Evolutionary conservation across 495 filamentous ascomycete genomes (phyloP), one percentile per base, ranked within the genome.

Genomic region (Neurospora sublineolata): DNA sequence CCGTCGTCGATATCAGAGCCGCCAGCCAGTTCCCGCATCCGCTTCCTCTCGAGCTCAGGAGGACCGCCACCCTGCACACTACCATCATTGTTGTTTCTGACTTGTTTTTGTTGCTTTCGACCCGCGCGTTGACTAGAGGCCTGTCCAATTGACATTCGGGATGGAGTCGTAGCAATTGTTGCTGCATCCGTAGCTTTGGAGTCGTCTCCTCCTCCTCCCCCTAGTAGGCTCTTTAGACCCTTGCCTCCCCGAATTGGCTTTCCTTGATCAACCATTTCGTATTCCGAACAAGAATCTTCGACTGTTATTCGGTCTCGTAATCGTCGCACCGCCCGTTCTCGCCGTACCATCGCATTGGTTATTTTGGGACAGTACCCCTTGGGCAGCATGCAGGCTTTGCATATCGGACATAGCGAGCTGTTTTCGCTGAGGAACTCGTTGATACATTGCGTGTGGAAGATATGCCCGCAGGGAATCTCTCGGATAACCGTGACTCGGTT

Each of bases 371-470:
- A 90, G 76, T 87, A 90, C 0, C 90, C 89, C 4, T 77, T 76
- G 3, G 91, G 86, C 5, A 97, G 80, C 71, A 92, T 90, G 60
- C 85, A 89, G 64, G 87, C 85, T 76, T 97, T 97, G 83, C 94
- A 98, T 69, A 97, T 80, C 1, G 94, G 94, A 76, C 94, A 98
- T 14, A 96, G 84, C 46, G 89, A 92, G 77, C 90, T 93, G 75
- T 86, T 87, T 44, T 87, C 82, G 67, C 83, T 81, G 52, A 97
- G 83, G 74, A 93, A 94, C 12, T 86, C 83, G 77, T 97, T 93
- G 74, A 98, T 92, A 78, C 94, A 98, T 52, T 89, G 89, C 3
- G 92, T 89, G 70, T 98, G 93, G 81, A 93, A 98, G 71, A 97
- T 94, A 77, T 97, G 76, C 0, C 90, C 87, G 74, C 94, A 98